Conservation (phyloP, 805 yeast genomes). For the Jamesozyma rosinii region DNA sequence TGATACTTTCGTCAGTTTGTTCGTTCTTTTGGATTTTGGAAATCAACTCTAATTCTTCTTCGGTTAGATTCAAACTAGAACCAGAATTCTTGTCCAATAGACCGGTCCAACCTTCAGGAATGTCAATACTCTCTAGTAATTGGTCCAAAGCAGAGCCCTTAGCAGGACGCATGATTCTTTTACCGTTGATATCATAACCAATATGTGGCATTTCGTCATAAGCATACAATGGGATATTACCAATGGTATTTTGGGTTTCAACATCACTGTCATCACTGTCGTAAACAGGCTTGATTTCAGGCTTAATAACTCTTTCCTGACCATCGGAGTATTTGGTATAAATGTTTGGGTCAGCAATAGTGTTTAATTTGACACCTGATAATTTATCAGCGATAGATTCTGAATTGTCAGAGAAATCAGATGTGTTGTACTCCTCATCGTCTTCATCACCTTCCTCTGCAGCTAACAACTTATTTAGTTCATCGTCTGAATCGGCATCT, state of each 20-base stretch:
- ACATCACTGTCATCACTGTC: conserved; percentile 88
- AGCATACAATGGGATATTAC: conserved; percentile 85
- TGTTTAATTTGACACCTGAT: conserved; percentile 44
- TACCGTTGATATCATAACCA: conserved; percentile 95
- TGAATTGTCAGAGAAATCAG: conserved; percentile 34
- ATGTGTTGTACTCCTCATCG: conserved; percentile 21
- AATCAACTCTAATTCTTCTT: conserved; percentile 83
- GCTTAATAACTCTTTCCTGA: conserved; percentile 61
- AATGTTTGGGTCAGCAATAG: conserved; percentile 38
- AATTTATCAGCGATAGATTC: conserved; percentile 45
- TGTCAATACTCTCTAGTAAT: conserved; percentile 78
- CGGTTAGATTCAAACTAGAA: conserved; percentile 64
- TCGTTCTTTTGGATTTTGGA: conserved; percentile 78
- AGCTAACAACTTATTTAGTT: conserved; percentile 51
- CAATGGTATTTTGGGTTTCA: conserved; percentile 79
- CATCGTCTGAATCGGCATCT: conserved; percentile 47
- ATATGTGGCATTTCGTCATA: conserved; percentile 96
- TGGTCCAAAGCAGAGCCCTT: conserved; percentile 90
- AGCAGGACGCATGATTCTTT: conserved; percentile 97
- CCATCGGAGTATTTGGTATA: conserved; percentile 67
- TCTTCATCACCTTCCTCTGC: conserved; percentile 34
- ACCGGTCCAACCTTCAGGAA: conserved; percentile 99
- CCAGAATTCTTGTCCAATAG: conserved; percentile 86
- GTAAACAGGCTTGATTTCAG: conserved; percentile 90
- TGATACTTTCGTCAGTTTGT: conserved; percentile 64